These are phyloP conservation scores for Kockovaella imperatae DNA, from an alignment of 768 basidiomycete species.

Conservation along the genomic window DNA sequence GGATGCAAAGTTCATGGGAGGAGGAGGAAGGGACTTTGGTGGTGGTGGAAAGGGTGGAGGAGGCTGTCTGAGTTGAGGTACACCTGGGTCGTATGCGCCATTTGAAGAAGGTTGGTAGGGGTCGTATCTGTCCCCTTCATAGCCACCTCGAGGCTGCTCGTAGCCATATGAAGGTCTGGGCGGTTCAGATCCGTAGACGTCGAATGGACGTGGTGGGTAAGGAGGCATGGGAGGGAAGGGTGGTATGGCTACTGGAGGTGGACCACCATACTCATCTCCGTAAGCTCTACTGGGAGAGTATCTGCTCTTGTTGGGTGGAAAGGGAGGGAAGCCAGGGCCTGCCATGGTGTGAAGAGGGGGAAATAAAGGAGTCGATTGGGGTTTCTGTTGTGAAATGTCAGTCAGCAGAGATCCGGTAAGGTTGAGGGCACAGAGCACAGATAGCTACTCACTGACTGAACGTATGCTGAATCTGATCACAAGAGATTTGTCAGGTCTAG, in stretches of 20 bases:
- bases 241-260: constrained; percentile 16
- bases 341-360: too few relatives aligned
- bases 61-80: constrained; percentile 2
- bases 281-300: constrained; percentile 30
- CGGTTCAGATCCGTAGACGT: constrained; percentile 10
- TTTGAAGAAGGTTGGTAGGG: constrained; percentile 25
- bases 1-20: constrained; percentile 6
- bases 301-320: constrained; percentile 23
- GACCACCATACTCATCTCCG: constrained; percentile 8
- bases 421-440: too few relatives aligned
- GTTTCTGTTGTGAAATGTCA: too few relatives aligned
- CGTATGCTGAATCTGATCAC: too few relatives aligned
- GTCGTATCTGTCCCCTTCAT: constrained; percentile 29
- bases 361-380: too few relatives aligned
- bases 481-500: too few relatives aligned
- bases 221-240: constrained; percentile 2
- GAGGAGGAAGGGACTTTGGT: background rate
- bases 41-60: constrained; percentile 1
- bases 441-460: too few relatives aligned
- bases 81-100: constrained; percentile 13
- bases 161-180: constrained; percentile 20
- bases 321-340: constrained; percentile 32
- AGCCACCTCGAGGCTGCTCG: constrained; percentile 25
- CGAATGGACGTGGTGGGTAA: constrained; percentile 15
- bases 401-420: too few relatives aligned